Evolutionary conservation across 2,329 filamentous ascomycete genomes (phyloP).

Genomic region (Ophiosphaerella korrae): DNA sequence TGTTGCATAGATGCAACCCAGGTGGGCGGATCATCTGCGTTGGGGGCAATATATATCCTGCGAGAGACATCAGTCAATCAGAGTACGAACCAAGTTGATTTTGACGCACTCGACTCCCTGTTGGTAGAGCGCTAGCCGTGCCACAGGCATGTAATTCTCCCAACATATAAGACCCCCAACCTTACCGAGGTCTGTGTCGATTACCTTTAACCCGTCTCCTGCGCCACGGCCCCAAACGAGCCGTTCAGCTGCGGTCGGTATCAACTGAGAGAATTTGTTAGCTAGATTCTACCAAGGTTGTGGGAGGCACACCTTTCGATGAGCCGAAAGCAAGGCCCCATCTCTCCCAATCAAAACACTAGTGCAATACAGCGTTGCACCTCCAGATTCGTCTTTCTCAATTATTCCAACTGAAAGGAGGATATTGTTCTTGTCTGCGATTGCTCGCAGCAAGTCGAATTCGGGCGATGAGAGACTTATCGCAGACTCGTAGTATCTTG

Average conservation of each 20-base stretch:
- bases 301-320: slow-evolving; percentile 43
- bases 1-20: slow-evolving; percentile 53
- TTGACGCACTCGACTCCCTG: slow-evolving; percentile 48
- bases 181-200: slow-evolving; percentile 49
- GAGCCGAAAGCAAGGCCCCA: slow-evolving; percentile 44
- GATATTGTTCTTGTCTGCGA: slow-evolving; percentile 44
- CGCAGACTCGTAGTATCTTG: slow-evolving; percentile 49
- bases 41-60: slow-evolving; percentile 36
- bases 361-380: slow-evolving; percentile 51
- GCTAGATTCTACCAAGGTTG: background rate
- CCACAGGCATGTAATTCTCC: slow-evolving; percentile 55
- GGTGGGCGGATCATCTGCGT: slow-evolving; percentile 31
- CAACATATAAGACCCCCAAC: slow-evolving; percentile 52
- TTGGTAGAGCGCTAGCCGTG: slow-evolving; percentile 50
- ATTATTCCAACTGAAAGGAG: slow-evolving; percentile 49
- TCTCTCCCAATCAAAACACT: slow-evolving; percentile 46
- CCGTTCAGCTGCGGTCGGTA: slow-evolving; percentile 50
- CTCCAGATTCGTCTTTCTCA: slow-evolving; percentile 42
- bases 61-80: background rate
- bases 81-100: background rate
- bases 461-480: slow-evolving; percentile 49
- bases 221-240: slow-evolving; percentile 50
- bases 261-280: slow-evolving; percentile 30
- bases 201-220: slow-evolving; percentile 49
- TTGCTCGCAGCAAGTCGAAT: slow-evolving; percentile 39